Base-by-base conservation (phyloP, 2,329 filamentous ascomycete genomes). In the Scytalidium lignicola region DNA sequence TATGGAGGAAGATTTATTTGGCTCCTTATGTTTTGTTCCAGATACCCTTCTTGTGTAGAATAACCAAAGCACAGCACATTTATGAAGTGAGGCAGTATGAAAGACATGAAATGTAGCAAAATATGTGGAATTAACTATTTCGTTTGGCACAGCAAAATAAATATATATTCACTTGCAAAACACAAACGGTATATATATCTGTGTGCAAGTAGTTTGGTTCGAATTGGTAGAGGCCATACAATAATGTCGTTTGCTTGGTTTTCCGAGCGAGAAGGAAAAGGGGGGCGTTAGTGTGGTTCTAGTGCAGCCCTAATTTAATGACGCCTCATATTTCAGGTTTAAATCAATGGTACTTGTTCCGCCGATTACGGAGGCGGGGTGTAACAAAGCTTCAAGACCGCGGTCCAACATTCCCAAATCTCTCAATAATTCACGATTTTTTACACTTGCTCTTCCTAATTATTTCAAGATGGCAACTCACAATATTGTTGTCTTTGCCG, bases 401-500 rank as follows among this genome's bases (percentile, higher is more conserved):
- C n/a, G n/a, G n/a, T n/a, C n/a, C n/a, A n/a, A n/a, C n/a, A n/a
- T n/a, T n/a, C n/a, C n/a, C n/a, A n/a, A n/a, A n/a, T n/a, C n/a
- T n/a, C n/a, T n/a, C n/a, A n/a, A 26, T 6, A 26, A 26, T 10
- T 6, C 23, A 6, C 32, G 15, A 37, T 5, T 37, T 37, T 13
- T 37, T 8, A 13, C 6, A 37, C 6, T 37, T 37, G 6, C 15
- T 37, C 15, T 37, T 37, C 4, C 32, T n/a, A 8, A 37, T 15
- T 37, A 37, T 37, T 37, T 32, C 52, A 76, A 60, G 51, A 90
- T 90, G 86, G 70, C 83, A 58, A 75, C 79, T 45, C 84, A 82
- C 66, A 89, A 89, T 57, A 86, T 91, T 66, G 87, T 91, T 54
- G 86, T 92, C 51, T 88, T 92, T 67, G 86, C 70, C 46, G 88